Evolutionary conservation across 257 asterid genomes (phyloP).

Genomic region (Leonotis leonurus): DNA sequence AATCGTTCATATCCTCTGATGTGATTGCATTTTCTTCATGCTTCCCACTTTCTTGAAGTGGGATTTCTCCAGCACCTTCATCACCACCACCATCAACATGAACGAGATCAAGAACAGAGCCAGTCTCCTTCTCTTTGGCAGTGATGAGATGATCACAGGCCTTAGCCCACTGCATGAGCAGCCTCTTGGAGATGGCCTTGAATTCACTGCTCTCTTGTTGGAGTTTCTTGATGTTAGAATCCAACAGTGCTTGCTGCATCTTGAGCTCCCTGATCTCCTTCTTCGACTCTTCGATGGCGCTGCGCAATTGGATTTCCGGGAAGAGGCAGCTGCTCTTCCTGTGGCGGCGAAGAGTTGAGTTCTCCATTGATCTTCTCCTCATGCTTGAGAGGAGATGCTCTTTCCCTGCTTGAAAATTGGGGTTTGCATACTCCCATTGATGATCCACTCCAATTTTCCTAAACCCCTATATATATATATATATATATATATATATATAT

Average conservation of each 20-base stretch:
- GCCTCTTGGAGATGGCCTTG: conserved; percentile 6
- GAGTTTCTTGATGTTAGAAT: conserved; percentile 14
- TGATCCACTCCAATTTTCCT: conserved; percentile 46
- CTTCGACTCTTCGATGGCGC: conserved; percentile 7
- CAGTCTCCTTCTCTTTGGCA: neutral
- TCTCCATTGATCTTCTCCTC: conserved; percentile 24
- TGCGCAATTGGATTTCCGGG: neutral
- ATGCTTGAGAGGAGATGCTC: conserved; percentile 38
- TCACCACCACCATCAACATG: neutral
- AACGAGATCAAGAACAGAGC: neutral
- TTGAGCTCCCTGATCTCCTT: conserved; percentile 31
- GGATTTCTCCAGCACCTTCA: neutral
- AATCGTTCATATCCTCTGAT: neutral
- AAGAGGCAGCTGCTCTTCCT: neutral
- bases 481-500: too few relatives aligned
- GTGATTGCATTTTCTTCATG: neutral
- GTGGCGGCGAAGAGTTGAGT: neutral
- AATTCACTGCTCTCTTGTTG: neutral
- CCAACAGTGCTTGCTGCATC: conserved; percentile 20
- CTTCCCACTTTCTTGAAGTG: neutral
- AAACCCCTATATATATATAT: conserved; percentile 36
- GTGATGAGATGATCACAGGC: conserved; percentile 5
- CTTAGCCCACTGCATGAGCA: conserved; percentile 18
- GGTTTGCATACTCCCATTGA: conserved; percentile 47
- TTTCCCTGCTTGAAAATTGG: conserved; percentile 43